A percentile compares a stretch with the other conserved stretches of the same genome.
Evolutionary conservation across 2,329 filamentous ascomycete species (phyloP).

Genomic region (Thyridium curvatum): DNA sequence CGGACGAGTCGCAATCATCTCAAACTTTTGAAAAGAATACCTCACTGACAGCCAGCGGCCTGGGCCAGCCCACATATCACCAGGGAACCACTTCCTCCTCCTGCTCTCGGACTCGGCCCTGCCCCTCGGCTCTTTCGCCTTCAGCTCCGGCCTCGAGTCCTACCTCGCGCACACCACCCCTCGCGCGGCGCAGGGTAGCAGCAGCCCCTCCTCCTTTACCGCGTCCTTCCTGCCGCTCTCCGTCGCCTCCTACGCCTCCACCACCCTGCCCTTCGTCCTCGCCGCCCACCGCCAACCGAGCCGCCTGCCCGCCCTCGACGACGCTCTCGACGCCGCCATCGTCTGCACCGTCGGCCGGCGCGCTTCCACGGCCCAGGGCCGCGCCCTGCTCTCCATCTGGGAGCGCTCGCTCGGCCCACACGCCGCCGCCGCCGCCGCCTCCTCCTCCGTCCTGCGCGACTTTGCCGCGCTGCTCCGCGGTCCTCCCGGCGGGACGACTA

Average conservation of each 20-base stretch:
- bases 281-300: slow-evolving; percentile 51
- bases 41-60: too few relatives aligned
- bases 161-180: slow-evolving; percentile 61
- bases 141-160: slow-evolving; percentile 76
- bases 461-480: slow-evolving; percentile 6
- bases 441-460: not conserved
- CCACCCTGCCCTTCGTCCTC: slow-evolving; percentile 69
- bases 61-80: slow-evolving; percentile 3
- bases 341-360: slow-evolving; percentile 74
- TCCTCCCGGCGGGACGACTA: slow-evolving; percentile 16
- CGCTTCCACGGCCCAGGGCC: slow-evolving; percentile 68
- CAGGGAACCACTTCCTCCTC: slow-evolving; percentile 59
- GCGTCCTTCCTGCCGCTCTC: slow-evolving; percentile 62
- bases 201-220: slow-evolving; percentile 42
- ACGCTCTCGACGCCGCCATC: slow-evolving; percentile 68
- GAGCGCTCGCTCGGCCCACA: slow-evolving; percentile 58
- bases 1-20: too few relatives aligned
- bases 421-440: slow-evolving; percentile 2
- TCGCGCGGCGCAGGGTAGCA: too few relatives aligned
- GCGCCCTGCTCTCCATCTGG: slow-evolving; percentile 70
- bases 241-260: slow-evolving; percentile 63
- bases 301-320: slow-evolving; percentile 55
- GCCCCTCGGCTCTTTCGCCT: slow-evolving; percentile 80
- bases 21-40: too few relatives aligned
- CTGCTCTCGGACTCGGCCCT: slow-evolving; percentile 77